Conservation (phyloP, 2,329 filamentous ascomycete species). For the Aureobasidium zeae region DNA sequence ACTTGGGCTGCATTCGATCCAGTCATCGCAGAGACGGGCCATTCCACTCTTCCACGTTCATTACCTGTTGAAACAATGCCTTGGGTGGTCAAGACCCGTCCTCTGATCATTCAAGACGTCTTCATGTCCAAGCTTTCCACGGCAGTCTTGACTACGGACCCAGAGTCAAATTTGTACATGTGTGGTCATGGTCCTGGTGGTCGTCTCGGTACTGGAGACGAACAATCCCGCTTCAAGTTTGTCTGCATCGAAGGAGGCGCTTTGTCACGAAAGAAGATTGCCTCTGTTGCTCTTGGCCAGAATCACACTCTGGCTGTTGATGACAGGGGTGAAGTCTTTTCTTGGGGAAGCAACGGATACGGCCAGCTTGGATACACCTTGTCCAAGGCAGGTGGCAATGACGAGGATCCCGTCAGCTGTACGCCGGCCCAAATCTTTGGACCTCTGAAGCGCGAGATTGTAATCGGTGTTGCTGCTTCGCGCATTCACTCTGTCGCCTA, state of each 20-base stretch:
- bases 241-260: slow-evolving; percentile 68
- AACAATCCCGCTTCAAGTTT: slow-evolving; percentile 81
- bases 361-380: slow-evolving; percentile 80
- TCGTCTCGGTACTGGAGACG: slow-evolving; percentile 78
- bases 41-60: slow-evolving; percentile 17
- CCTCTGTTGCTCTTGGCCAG: slow-evolving; percentile 74
- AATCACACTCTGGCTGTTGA: slow-evolving; percentile 84
- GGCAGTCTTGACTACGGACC: slow-evolving; percentile 77
- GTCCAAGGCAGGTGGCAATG: slow-evolving; percentile 55
- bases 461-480: slow-evolving; percentile 79
- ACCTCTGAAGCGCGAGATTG: slow-evolving; percentile 72
- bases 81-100: slow-evolving; percentile 59
- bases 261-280: slow-evolving; percentile 63
- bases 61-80: slow-evolving; percentile 52
- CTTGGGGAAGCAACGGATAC: slow-evolving; percentile 82
- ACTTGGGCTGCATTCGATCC: slow-evolving; percentile 32
- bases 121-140: slow-evolving; percentile 87
- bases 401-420: slow-evolving; percentile 75
- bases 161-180: slow-evolving; percentile 81
- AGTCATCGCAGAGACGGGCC: slow-evolving; percentile 19
- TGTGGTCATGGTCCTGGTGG: slow-evolving; percentile 89
- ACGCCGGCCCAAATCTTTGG: slow-evolving; percentile 85
- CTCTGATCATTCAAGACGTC: slow-evolving; percentile 69
- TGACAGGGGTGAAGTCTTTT: slow-evolving; percentile 81
- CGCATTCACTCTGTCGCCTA: slow-evolving; percentile 85